phyloP scores from a whole-genome alignment of 805 yeast species.

The Candida coquimbonensis region DNA sequence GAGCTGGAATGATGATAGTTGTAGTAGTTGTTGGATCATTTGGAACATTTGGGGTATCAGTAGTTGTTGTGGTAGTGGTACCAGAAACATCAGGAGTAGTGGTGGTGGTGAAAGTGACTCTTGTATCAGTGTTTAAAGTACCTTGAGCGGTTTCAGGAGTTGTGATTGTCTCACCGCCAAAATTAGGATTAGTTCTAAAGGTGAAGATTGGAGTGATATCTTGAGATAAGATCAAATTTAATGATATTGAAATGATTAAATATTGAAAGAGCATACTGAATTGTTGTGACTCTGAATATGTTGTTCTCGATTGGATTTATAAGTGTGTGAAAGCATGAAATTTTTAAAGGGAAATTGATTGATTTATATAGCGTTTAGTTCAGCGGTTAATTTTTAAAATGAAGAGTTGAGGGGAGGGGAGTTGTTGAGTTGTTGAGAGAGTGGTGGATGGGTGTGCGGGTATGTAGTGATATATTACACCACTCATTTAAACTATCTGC shows the following conservation, averaged over 20 bases:
- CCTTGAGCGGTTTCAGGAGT: constrained; percentile 12
- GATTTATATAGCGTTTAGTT: too few relatives aligned
- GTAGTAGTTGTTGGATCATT: constrained; percentile 15
- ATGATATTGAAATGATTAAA: background rate
- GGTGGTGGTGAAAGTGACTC: constrained; percentile 7
- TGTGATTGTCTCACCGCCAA: constrained; percentile 15
- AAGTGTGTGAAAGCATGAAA: too few relatives aligned
- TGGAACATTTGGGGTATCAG: constrained; percentile 2
- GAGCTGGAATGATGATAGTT: background rate
- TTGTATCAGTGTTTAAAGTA: constrained; percentile 14
- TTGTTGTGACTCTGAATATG: too few relatives aligned
- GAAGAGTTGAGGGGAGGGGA: too few relatives aligned
- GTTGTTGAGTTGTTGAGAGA: too few relatives aligned
- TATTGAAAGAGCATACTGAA: background rate
- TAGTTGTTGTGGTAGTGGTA: background rate
- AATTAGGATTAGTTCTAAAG: constrained; percentile 15
- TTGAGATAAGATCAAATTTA: background rate
- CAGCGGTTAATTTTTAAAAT: too few relatives aligned
- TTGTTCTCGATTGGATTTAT: too few relatives aligned
- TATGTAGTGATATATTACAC: too few relatives aligned
- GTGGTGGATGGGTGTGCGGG: too few relatives aligned
- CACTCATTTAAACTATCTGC: too few relatives aligned
- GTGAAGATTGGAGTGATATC: constrained; percentile 8
- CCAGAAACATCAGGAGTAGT: background rate
- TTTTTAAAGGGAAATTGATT: too few relatives aligned